These are phyloP conservation scores for Trichoderma koningii DNA, from an alignment of 2,329 filamentous ascomycete species.

Conservation along the genomic window DNA sequence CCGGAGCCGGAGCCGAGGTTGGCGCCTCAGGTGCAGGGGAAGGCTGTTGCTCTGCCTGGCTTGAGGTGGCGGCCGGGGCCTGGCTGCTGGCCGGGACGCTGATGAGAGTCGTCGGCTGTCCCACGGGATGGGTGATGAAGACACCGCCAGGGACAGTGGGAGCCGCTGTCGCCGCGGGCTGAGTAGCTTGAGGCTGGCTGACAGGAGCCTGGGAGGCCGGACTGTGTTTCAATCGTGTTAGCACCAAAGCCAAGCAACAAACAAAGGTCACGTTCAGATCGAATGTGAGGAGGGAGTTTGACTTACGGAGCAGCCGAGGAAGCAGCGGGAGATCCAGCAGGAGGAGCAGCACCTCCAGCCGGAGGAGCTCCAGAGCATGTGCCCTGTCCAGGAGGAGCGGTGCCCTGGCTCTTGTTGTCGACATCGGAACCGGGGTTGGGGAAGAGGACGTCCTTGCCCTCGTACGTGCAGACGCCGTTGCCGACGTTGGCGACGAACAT, in stretches of 20 bases:
- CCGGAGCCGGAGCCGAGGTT: background rate
- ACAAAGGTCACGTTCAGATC: background rate
- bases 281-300: no score
- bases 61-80: conserved; percentile 33
- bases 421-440: conserved; percentile 65
- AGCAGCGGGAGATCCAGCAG: background rate
- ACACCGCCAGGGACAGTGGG: conserved; percentile 23
- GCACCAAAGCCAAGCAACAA: background rate
- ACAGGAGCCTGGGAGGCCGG: background rate
- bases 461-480: conserved; percentile 60
- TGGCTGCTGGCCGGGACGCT: conserved; percentile 33
- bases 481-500: conserved; percentile 73
- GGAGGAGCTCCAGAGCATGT: conserved; percentile 21
- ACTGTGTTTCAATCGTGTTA: background rate
- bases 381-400: conserved; percentile 38
- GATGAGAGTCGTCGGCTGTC: conserved; percentile 10
- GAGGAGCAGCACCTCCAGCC: conserved; percentile 18
- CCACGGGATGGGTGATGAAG: conserved; percentile 21
- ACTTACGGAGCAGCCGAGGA: conserved; percentile 22
- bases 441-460: conserved; percentile 62
- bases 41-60: conserved; percentile 15
- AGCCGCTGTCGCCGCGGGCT: background rate
- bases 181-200: background rate
- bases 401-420: conserved; percentile 42
- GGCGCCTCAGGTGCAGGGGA: background rate